These are phyloP conservation scores for Boletus sp. DNA, from an alignment of 1,284 basidiomycete genomes.

Conservation along the genomic window DNA sequence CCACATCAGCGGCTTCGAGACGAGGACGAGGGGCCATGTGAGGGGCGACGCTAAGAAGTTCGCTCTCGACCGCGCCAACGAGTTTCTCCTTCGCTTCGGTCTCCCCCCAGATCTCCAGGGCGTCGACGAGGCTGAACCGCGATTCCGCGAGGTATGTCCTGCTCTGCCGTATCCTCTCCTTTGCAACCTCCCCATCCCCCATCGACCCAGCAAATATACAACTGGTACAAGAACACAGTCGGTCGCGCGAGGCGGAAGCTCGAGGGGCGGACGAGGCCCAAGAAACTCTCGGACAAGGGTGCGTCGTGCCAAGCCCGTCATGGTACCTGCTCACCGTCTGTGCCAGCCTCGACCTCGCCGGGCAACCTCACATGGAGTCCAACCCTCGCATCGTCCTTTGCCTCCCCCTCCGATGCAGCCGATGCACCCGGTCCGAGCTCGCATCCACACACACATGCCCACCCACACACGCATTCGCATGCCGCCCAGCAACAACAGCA, in stretches of 20 bases:
- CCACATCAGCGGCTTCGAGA: slow-evolving; percentile 48
- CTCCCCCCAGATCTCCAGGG: slow-evolving; percentile 49
- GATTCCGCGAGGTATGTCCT: slow-evolving; percentile 49
- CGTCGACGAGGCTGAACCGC: slow-evolving; percentile 49
- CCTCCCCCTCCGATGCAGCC: slow-evolving; percentile 10
- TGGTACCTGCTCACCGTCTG: background rate
- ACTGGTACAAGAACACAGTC: slow-evolving; percentile 65
- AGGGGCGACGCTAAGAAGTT: slow-evolving; percentile 62
- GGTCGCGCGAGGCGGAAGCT: slow-evolving; percentile 52
- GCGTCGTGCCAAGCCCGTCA: slow-evolving; percentile 2
- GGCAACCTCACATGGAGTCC: slow-evolving; percentile 31
- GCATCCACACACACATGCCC: slow-evolving; percentile 2
- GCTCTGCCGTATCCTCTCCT: background rate
- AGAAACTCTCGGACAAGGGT: slow-evolving; percentile 47
- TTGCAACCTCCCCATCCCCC: too few relatives aligned
- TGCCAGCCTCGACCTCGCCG: slow-evolving; percentile 10
- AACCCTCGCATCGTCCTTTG: slow-evolving; percentile 30
- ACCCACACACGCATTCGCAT: slow-evolving; percentile 14
- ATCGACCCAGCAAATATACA: slow-evolving; percentile 67
- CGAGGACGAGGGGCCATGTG: slow-evolving; percentile 44
- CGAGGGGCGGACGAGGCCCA: slow-evolving; percentile 47
- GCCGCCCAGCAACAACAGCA: slow-evolving; percentile 30
- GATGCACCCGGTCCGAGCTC: slow-evolving; percentile 14
- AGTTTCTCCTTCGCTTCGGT: slow-evolving; percentile 54
- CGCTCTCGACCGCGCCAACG: slow-evolving; percentile 52